Evolutionary conservation across 495 filamentous ascomycete species (phyloP), one percentile per base, ranked within the genome.

Genomic region (Trichoderma erinaceum): DNA sequence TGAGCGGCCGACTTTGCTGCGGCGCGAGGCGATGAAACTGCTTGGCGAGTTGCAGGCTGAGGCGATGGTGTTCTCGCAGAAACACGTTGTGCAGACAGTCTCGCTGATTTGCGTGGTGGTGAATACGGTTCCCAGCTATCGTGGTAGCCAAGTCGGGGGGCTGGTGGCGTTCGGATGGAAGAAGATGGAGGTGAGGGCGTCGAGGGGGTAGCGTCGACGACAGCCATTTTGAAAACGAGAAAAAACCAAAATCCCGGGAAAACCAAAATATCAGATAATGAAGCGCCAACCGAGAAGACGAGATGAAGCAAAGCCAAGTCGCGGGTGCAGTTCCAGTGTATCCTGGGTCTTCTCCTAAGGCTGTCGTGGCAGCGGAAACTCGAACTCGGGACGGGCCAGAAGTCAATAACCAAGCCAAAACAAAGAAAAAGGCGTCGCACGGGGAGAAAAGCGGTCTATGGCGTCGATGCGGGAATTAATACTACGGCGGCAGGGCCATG

Each of bases 101-200:
- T 77, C 52, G 76, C 76, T 15, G 84, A 86, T 50, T 84, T 82
- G 44, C 84, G 77, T 35, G 83, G 81, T 79, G 78, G 81, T 79
- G 78, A 80, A 75, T 87, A 90, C 29, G 88, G 88, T 68, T 88
- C 84, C 76, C 87, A 90, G 68, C 78, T 73, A 76, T 93, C 89
- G 71, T 85, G 82, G 70, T 81, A 85, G 67, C 89, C 89, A 78
- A 87, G 85, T 56, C 83, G 85, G 23, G 91, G 91, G 66, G 90
- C 88, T 66, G 84, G 80, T 65, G 91, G 91, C 43, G 87, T 86
- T 66, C 81, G 81, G 67, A 88, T 48, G 67, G 35, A 48, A 46
- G 64, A 23, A 25, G 46, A 21, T 11, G 58, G 41, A 38, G 67
- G 61, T 32, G 67, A 65, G 38, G 67, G 67, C 46, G 67, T 68